These are phyloP conservation scores for Clavispora fructus DNA, from an alignment of 805 yeast genomes.

Conservation along the genomic window DNA sequence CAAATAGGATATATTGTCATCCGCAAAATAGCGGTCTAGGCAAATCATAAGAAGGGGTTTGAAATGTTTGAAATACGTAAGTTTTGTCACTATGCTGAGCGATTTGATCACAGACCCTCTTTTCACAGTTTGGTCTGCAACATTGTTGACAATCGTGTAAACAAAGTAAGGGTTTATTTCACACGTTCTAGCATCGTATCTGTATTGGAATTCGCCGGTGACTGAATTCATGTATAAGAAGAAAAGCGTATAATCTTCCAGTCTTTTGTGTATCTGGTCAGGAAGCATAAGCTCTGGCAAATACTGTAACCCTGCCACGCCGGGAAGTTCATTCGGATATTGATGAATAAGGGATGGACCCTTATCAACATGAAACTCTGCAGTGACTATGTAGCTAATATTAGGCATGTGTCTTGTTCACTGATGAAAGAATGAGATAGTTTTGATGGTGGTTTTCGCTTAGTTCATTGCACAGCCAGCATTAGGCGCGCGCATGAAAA, in stretches of 20 bases:
- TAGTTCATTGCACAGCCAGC: neutral
- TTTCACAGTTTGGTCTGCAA: conserved; percentile 38
- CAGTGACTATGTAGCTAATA: conserved; percentile 56
- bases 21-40: conserved; percentile 42
- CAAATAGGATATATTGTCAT: conserved; percentile 16
- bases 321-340: conserved; percentile 44
- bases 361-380: conserved; percentile 73
- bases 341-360: conserved; percentile 67
- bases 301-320: conserved; percentile 28
- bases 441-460: neutral
- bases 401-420: conserved; percentile 21
- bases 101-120: conserved; percentile 61
- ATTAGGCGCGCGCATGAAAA: neutral
- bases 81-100: conserved; percentile 51
- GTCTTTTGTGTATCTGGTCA: conserved; percentile 51
- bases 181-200: conserved; percentile 25
- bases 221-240: conserved; percentile 42
- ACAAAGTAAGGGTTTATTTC: conserved; percentile 45
- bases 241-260: conserved; percentile 56
- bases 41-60: conserved; percentile 54
- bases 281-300: conserved; percentile 59
- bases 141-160: conserved; percentile 49
- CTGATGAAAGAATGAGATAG: neutral
- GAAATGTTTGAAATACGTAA: conserved; percentile 50
- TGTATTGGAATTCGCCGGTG: conserved; percentile 36